phyloP scores from a whole-genome alignment of 78 protist species.

The Chrysochromulina tobinii region DNA sequence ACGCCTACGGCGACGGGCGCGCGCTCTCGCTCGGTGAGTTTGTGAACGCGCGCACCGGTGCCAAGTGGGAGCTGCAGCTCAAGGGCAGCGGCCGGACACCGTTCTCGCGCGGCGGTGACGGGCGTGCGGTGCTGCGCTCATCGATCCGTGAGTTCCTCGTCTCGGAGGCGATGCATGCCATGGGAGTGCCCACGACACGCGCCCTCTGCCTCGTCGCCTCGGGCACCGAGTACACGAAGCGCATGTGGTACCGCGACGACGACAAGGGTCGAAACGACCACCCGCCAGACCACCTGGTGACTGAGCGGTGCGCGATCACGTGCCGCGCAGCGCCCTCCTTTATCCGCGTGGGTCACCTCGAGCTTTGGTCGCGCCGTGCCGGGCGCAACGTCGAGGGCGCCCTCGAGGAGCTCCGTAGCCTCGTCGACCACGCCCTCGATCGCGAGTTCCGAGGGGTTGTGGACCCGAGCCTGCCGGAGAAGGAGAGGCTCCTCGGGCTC shows the following conservation, averaged over 20 bases:
- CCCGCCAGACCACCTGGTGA: constrained; percentile 35
- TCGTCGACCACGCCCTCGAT: not conserved
- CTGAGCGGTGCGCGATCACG: constrained; percentile 72
- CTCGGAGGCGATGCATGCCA: constrained; percentile 69
- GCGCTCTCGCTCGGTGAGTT: constrained; percentile 75
- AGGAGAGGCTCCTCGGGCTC: not conserved
- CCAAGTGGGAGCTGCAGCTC: constrained; percentile 63
- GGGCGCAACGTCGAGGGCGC: not conserved
- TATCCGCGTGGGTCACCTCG: constrained; percentile 74
- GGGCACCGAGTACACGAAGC: not conserved
- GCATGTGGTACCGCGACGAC: not conserved
- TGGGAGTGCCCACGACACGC: constrained; percentile 76
- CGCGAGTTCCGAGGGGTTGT: constrained; percentile 26
- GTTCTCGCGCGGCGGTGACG: constrained; percentile 82
- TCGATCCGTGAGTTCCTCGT: constrained; percentile 78
- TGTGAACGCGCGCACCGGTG: not conserved
- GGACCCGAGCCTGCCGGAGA: not conserved
- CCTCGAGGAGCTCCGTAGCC: not conserved
- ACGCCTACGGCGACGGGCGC: constrained; percentile 86
- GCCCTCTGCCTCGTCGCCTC: constrained; percentile 62
- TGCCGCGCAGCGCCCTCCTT: constrained; percentile 73
- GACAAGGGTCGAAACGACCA: not conserved
- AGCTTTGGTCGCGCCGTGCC: constrained; percentile 35
- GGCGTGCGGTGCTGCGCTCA: constrained; percentile 84
- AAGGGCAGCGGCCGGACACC: constrained; percentile 88